phyloP scores from a whole-genome alignment of 1,139 yeast species.

The Candida albicans region DNA sequence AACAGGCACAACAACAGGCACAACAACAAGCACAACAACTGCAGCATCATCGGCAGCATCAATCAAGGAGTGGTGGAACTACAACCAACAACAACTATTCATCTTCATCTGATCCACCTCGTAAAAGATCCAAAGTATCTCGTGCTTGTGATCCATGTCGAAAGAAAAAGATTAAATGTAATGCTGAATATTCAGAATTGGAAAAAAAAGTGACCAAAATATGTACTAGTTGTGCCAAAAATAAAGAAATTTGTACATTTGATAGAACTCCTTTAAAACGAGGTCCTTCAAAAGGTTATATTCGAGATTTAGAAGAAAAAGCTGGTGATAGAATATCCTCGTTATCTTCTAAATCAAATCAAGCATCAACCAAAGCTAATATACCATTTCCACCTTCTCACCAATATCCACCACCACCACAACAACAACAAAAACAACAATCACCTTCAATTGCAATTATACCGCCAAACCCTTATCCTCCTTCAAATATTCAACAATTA shows the following conservation, averaged over 20 bases:
- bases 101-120: conserved; percentile 25
- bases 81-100: background rate
- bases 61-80: background rate
- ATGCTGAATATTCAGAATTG: conserved; percentile 49
- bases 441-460: conserved; percentile 1
- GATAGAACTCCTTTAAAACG: conserved; percentile 70
- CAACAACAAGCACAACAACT: background rate
- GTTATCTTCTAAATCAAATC: background rate
- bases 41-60: conserved; percentile 1
- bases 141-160: conserved; percentile 72
- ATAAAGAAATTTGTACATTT: conserved; percentile 57
- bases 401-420: conserved; percentile 5
- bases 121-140: conserved; percentile 65
- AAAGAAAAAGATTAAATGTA: conserved; percentile 62
- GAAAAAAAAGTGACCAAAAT: conserved; percentile 46
- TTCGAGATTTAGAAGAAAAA: conserved; percentile 43
- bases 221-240: conserved; percentile 59
- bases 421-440: conserved; percentile 7
- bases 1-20: conserved; percentile 1
- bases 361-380: conserved; percentile 1
- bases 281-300: conserved; percentile 76
- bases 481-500: background rate
- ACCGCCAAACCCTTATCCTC: background rate
- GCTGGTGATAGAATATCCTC: conserved; percentile 8
- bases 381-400: conserved; percentile 1